Percentiles rank a stretch among this genome's conserved stretches.
Conservation (phyloP, 129 eudicot species). For the Flaveria brownii region DNA sequence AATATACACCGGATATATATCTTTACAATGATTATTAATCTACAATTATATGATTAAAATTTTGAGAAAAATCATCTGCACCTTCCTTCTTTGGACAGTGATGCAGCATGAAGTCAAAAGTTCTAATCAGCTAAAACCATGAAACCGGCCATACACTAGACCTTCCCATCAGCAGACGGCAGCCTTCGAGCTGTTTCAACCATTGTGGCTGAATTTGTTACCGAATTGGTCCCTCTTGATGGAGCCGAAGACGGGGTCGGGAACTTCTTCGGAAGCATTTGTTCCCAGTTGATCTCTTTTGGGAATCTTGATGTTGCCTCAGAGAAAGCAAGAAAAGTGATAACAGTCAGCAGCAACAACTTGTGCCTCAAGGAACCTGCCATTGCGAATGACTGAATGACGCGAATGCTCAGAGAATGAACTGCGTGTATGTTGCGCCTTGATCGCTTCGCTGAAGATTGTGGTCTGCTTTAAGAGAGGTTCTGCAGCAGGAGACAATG, state of each 20-base stretch:
- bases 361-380: conserved; percentile 44
- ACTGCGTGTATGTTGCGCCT: neutral
- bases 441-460: conserved; percentile 24
- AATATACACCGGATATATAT: conserved; percentile 31
- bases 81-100: conserved; percentile 28
- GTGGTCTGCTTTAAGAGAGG: conserved; percentile 43
- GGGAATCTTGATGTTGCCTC: conserved; percentile 70
- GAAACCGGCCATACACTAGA: conserved; percentile 40
- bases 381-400: conserved; percentile 42
- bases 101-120: conserved; percentile 31
- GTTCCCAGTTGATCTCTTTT: conserved; percentile 54
- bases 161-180: conserved; percentile 64
- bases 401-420: conserved; percentile 9
- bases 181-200: conserved; percentile 29
- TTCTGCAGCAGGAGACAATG: conserved; percentile 53
- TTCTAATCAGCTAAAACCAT: conserved; percentile 8
- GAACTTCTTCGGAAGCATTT: conserved; percentile 90
- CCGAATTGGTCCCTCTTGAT: conserved; percentile 75
- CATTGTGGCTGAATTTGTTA: conserved; percentile 32
- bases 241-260: conserved; percentile 81
- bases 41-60: conserved; percentile 24
- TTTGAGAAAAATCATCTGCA: conserved; percentile 33
- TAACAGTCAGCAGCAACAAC: conserved; percentile 46
- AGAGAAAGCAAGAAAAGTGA: conserved; percentile 51
- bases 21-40: conserved; percentile 30